phyloP scores from a whole-genome alignment of 176 grass and related monocot genomes.

The Bolboschoenus planiculmis region DNA sequence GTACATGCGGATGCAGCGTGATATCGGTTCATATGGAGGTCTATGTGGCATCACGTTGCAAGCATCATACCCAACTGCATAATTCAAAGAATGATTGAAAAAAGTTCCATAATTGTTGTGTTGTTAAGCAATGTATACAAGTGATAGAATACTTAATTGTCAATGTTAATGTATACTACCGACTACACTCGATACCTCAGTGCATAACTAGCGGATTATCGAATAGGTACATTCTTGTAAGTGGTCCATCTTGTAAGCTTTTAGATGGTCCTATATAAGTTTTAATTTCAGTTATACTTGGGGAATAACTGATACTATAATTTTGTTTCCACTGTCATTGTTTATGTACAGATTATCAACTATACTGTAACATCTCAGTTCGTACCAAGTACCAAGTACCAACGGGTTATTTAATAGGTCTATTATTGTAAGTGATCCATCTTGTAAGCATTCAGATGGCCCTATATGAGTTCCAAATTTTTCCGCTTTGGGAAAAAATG shows the following conservation, averaged over 20 bases:
- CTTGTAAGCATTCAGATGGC: neutral
- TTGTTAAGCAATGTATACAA: neutral
- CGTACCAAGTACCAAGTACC: too few relatives aligned
- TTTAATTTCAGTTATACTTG: neutral
- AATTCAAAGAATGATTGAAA: neutral
- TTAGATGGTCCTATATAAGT: neutral
- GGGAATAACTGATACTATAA: neutral
- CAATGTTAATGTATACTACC: neutral
- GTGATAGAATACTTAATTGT: neutral
- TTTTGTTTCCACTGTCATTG: neutral
- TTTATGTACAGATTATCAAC: neutral
- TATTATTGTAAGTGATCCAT: neutral
- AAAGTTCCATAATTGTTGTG: neutral
- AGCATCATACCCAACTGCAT: constrained; percentile 40
- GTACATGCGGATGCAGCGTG: constrained; percentile 46
- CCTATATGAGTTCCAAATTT: neutral
- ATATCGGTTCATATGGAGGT: constrained; percentile 20
- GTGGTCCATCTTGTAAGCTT: neutral
- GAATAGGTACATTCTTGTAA: neutral
- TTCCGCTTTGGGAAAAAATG: neutral
- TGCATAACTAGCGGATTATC: neutral
- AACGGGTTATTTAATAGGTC: neutral
- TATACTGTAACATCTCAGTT: neutral
- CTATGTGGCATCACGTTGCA: constrained; percentile 49
- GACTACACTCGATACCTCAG: neutral